Percentiles rank a stretch among this genome's conserved stretches.
Evolutionary conservation across 2,329 filamentous ascomycete species (phyloP).

Genomic region (Cladosporium sp.): DNA sequence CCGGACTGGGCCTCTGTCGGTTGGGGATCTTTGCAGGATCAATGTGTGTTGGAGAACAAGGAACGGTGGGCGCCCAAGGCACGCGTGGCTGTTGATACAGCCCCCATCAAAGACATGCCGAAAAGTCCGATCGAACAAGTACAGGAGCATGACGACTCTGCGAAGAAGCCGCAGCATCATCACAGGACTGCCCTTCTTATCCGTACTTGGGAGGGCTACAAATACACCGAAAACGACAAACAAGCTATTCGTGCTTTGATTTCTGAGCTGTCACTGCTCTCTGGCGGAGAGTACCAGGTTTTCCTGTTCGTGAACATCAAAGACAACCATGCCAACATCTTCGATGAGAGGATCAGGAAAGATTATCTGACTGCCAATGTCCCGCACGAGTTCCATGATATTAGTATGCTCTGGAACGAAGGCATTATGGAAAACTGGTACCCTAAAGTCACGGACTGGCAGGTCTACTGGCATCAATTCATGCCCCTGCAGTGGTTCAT

Average conservation of each 20-base stretch:
- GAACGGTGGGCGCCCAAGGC: slow-evolving; percentile 50
- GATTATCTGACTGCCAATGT: slow-evolving; percentile 58
- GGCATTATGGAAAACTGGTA: slow-evolving; percentile 45
- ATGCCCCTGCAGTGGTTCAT: slow-evolving; percentile 71
- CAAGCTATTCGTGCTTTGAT: slow-evolving; percentile 43
- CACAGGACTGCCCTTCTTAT: slow-evolving; percentile 43
- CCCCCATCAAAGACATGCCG: slow-evolving; percentile 22
- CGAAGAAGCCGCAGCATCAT: slow-evolving; percentile 31
- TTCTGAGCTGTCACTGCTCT: slow-evolving; percentile 41
- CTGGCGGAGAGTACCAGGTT: slow-evolving; percentile 45
- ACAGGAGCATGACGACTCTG: slow-evolving; percentile 1
- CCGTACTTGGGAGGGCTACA: slow-evolving; percentile 44
- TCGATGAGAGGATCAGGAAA: slow-evolving; percentile 55
- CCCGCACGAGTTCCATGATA: slow-evolving; percentile 64
- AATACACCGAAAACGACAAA: slow-evolving; percentile 44
- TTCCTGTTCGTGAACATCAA: slow-evolving; percentile 47
- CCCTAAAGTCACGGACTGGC: slow-evolving; percentile 45
- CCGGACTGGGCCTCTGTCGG: slow-evolving; percentile 60
- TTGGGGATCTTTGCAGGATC: slow-evolving; percentile 66
- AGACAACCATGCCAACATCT: slow-evolving; percentile 54
- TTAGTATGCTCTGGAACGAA: slow-evolving; percentile 71
- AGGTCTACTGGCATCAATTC: slow-evolving; percentile 56
- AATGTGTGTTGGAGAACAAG: slow-evolving; percentile 62
- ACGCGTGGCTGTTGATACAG: slow-evolving; percentile 29
- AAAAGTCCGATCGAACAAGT: slow-evolving; percentile 13